Base-by-base conservation (phyloP, 1,284 basidiomycete species). In the Caloboletus inedulis region DNA sequence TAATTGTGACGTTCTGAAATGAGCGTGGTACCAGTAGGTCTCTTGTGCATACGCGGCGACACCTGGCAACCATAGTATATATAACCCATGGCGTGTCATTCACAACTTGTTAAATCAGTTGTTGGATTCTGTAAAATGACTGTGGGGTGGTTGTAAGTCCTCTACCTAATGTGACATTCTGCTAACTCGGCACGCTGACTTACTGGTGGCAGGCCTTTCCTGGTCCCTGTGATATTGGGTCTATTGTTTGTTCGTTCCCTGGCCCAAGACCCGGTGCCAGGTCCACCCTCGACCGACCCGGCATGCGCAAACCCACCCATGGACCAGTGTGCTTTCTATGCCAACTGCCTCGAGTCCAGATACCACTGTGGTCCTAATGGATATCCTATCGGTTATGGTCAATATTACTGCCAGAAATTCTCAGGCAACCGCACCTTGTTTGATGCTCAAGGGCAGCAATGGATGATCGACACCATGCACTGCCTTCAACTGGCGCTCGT, bases 401-500 rank as follows among this genome's bases (percentile, higher is more conserved):
- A 69, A 45, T 56, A 69, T 18, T 75, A 57, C 53, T 78, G 76
- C 59, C 58, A 65, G 23, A 72, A 70, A 19, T 77, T 78, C 59
- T 63, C 61, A 14, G 54, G 61, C 23, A 46, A 68, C 19, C 63
- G 63, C 19, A 31, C 37, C 19, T 16, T 59, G 40, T 63, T 78
- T 13, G 68, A 66, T 13, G 13, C 60, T 0, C 50, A 48, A 6
- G 76, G 76, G 0, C 68, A 74, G 49, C 60, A 57, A 43, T 78
- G 77, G 77, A 71, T 78, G 67, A 39, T 72, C 30, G 59, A 66
- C 37, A 74, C 73, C n/a, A 75, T 78, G 76, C 68, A 71, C 36
- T 78, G 77, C 51, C 68, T 78, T 7, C 76, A 78, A 52, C 53
- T 53, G 1, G 68, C 66, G 2, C 68, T 78, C 12, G 70, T 78